Conservation (phyloP, 768 basidiomycete genomes). For the Mycena galericulata region DNA sequence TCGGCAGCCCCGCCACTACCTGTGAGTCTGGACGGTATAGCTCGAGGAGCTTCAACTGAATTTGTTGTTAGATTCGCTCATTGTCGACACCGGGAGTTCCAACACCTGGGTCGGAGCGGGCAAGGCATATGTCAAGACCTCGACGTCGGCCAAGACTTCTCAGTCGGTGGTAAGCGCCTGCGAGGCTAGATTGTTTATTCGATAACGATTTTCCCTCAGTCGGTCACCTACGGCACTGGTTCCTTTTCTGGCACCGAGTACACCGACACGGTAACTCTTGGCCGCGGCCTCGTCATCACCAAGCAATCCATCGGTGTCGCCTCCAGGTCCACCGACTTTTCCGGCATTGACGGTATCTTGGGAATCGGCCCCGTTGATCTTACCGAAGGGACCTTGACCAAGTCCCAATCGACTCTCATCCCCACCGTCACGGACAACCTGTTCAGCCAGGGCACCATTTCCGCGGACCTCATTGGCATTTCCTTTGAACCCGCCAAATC, state of each 20-base stretch:
- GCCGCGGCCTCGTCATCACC: constrained; percentile 59
- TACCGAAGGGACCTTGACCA: constrained; percentile 50
- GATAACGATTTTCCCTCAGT: constrained; percentile 42
- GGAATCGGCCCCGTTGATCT: constrained; percentile 73
- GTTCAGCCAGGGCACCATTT: constrained; percentile 54
- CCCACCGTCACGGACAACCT: constrained; percentile 72
- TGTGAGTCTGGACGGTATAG: constrained; percentile 49
- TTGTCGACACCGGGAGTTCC: constrained; percentile 75
- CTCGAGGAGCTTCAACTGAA: not conserved
- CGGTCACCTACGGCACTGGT: constrained; percentile 73
- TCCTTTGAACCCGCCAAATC: constrained; percentile 63
- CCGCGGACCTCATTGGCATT: constrained; percentile 56
- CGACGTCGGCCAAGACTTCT: constrained; percentile 59
- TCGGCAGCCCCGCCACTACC: constrained; percentile 66
- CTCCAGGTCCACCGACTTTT: constrained; percentile 33
- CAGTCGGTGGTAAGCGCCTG: constrained; percentile 58
- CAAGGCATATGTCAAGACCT: constrained; percentile 58
- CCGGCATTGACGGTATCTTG: constrained; percentile 70
- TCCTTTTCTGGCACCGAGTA: constrained; percentile 67
- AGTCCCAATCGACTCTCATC: constrained; percentile 42
- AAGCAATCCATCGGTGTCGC: constrained; percentile 78
- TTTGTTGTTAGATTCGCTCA: constrained; percentile 56
- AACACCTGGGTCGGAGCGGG: constrained; percentile 79
- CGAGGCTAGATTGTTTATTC: not conserved
- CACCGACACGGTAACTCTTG: constrained; percentile 67